Conservation (phyloP, 805 yeast genomes). For the Schwanniomyces occidentalis region DNA sequence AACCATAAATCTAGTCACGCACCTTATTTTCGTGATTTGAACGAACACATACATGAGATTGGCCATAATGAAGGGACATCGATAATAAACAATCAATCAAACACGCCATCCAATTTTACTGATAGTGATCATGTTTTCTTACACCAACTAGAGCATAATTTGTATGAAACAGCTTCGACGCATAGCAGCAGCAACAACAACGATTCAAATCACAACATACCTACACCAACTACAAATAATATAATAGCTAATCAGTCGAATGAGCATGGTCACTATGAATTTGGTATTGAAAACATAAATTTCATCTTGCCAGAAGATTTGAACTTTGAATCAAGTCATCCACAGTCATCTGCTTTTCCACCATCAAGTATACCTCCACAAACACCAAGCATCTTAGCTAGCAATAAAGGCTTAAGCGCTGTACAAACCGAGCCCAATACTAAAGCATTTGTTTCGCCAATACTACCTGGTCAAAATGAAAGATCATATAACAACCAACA, state of each 20-base stretch:
- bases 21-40: constrained; percentile 15
- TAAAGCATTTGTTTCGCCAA: constrained; percentile 30
- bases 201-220: constrained; percentile 9
- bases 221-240: constrained; percentile 5
- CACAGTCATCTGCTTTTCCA: constrained; percentile 27
- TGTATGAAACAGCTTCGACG: constrained; percentile 19
- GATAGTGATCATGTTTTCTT: constrained; percentile 27
- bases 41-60: constrained; percentile 9
- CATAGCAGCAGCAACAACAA: constrained; percentile 8
- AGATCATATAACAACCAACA: constrained; percentile 43
- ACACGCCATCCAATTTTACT: constrained; percentile 14
- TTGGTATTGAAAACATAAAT: constrained; percentile 23
- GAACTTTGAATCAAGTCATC: constrained; percentile 6
- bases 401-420: constrained; percentile 4
- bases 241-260: constrained; percentile 7
- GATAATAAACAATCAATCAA: background rate
- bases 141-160: constrained; percentile 29
- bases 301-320: constrained; percentile 25
- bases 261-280: constrained; percentile 18
- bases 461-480: constrained; percentile 43
- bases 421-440: constrained; percentile 2
- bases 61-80: background rate
- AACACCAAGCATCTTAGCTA: constrained; percentile 27
- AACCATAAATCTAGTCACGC: constrained; percentile 11
- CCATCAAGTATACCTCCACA: constrained; percentile 22